Percentiles rank a stretch among this genome's conserved stretches.
Evolutionary conservation across 306 rosid species (phyloP).

Genomic region (Dryas alaskensis): DNA sequence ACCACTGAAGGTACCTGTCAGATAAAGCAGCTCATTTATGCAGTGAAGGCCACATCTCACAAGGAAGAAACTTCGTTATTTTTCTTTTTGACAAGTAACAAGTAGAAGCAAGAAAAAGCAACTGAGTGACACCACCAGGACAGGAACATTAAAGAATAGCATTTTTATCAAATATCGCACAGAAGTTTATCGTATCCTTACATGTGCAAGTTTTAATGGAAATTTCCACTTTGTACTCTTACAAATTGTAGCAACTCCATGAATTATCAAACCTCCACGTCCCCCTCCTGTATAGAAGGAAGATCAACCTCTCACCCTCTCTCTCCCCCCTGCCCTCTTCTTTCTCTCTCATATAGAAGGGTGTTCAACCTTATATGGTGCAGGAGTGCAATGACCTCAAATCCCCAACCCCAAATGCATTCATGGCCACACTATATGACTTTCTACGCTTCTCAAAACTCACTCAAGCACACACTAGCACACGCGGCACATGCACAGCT

Average conservation of each 20-base stretch:
- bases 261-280: not conserved
- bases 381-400: not conserved
- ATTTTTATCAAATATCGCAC: not conserved
- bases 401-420: not conserved
- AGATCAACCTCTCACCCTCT: too few species aligned
- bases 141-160: not conserved
- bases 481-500: not conserved
- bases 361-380: not conserved
- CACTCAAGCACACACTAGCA: not conserved
- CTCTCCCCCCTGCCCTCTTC: too few species aligned
- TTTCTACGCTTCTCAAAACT: not conserved
- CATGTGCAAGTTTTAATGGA: not conserved
- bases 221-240: not conserved
- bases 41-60: constrained; percentile 3
- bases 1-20: constrained; percentile 88
- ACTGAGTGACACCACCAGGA: not conserved
- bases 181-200: not conserved
- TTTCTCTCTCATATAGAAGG: too few species aligned
- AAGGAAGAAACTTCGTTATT: not conserved
- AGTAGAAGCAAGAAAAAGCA: not conserved
- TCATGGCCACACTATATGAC: not conserved
- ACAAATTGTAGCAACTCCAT: not conserved
- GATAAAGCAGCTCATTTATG: constrained; percentile 17
- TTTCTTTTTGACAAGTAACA: not conserved
- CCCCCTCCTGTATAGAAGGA: too few species aligned